Conservation (phyloP, 805 yeast species). For the Zygoascus biomembranicola region DNA sequence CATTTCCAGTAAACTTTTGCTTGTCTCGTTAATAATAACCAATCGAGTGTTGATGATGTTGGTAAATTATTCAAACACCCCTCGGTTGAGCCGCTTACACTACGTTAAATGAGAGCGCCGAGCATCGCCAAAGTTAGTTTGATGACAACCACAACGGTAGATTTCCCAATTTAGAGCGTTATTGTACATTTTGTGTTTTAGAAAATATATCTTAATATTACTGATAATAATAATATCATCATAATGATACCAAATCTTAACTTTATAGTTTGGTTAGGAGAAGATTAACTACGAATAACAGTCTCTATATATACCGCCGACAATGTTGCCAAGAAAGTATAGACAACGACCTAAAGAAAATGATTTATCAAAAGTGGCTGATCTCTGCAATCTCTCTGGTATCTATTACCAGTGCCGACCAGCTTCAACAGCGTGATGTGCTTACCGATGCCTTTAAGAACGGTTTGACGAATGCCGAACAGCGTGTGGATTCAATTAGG, state of each 20-base stretch:
- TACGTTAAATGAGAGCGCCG: neutral
- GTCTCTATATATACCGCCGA: neutral
- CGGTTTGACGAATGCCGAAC: constrained; percentile 13
- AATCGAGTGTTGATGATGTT: no score
- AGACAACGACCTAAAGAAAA: neutral
- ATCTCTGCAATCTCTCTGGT: neutral
- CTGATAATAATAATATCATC: neutral
- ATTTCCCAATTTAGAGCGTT: no score
- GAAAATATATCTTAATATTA: neutral
- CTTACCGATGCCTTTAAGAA: neutral
- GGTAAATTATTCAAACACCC: neutral
- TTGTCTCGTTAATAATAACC: no score
- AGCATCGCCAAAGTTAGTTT: neutral
- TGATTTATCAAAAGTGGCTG: neutral
- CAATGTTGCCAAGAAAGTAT: neutral
- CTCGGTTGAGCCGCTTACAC: neutral
- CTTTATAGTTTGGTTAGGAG: neutral
- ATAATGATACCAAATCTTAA: neutral
- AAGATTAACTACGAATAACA: neutral
- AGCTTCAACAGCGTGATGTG: constrained; percentile 1
- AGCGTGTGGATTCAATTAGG: constrained; percentile 2
- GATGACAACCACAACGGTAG: neutral
- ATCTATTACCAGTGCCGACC: neutral
- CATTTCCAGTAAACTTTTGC: constrained; percentile 1
- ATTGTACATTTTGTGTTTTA: neutral